Evolutionary conservation across 495 filamentous ascomycete species (phyloP), one percentile per base, ranked within the genome.

Genomic region (Talaromyces borbonicus): DNA sequence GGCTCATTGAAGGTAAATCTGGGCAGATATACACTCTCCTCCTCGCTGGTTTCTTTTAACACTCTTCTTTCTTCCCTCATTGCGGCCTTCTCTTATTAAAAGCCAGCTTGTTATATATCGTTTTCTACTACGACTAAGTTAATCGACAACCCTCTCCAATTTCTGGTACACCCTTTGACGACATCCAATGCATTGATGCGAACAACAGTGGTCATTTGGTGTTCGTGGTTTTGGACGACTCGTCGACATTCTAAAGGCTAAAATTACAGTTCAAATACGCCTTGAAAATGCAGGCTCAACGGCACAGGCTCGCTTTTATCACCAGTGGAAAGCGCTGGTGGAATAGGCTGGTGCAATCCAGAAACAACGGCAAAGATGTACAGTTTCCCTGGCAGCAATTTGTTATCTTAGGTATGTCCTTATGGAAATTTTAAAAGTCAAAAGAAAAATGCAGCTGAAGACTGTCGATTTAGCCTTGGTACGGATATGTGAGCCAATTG

Each of bases 401-500:
- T 23, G 24, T 16, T 15, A 23, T 46, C 19, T 31, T 46, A 12
- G 43, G 43, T 46, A 46, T 29, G 43, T 27, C 8, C n/a, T 36
- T 7, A 9, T 18, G 16, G 11, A 12, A 2, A 8, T 23, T 23
- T 29, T 40, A n/a, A 14, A 15, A 18, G 8, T 23, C 36, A 38
- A 11, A 16, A 23, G 6, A 23, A 39, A 18, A 8, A 23, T 24
- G 12, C 27, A 30, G 12, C 27, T 11, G 26, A 2, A 49, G 16
- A 42, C 38, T 42, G 35, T 11, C 22, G 5, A 1, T 40, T 55
- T 52, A 97, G 92, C 90, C 26, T 64, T 95, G 51, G 93, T 87
- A 59, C 81, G 92, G 54, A 93, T 99, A 63, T 95, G 87, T 72
- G 92, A 99, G 63, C 92, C 92, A 37, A 95, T 99, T 62, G 93